These are phyloP conservation scores for Setomelanomma holmii DNA, from an alignment of 2,329 filamentous ascomycete genomes.

Conservation along the genomic window DNA sequence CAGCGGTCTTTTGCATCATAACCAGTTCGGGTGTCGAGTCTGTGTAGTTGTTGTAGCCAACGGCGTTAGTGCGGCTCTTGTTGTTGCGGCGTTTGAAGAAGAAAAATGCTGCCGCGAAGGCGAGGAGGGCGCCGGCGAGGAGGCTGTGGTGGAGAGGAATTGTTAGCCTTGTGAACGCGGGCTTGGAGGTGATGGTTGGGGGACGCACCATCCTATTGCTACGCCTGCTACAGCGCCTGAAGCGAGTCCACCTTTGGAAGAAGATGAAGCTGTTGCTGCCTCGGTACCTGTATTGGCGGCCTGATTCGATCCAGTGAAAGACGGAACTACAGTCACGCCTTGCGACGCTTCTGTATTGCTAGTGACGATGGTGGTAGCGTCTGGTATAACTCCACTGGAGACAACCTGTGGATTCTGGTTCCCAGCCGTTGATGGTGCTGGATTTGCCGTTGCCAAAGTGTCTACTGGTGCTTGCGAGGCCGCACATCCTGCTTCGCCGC, in stretches of 20 bases:
- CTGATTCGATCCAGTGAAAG: neutral
- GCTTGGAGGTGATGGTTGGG: too few relatives aligned
- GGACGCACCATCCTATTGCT: constrained; percentile 22
- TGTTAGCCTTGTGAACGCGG: neutral
- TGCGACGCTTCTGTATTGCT: neutral
- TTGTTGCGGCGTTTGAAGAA: constrained; percentile 36
- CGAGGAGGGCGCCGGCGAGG: constrained; percentile 37
- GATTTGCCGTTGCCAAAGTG: too few relatives aligned
- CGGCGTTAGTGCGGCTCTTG: constrained; percentile 10
- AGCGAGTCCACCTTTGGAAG: constrained; percentile 4
- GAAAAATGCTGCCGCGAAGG: constrained; percentile 36
- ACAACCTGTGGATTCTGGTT: too few relatives aligned
- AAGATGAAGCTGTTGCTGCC: neutral
- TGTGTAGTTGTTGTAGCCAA: constrained; percentile 18
- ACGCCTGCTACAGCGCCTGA: constrained; percentile 30
- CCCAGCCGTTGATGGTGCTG: too few relatives aligned
- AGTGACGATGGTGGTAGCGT: neutral
- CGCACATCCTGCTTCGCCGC: neutral
- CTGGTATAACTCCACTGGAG: neutral
- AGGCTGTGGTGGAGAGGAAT: constrained; percentile 6
- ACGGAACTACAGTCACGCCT: neutral
- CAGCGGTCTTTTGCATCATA: constrained; percentile 29
- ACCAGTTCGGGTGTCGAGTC: constrained; percentile 34
- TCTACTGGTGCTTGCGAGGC: too few relatives aligned
- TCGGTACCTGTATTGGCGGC: neutral